These are phyloP conservation scores for Solanum peruvianum DNA, from an alignment of 257 asterid species.

Conservation along the genomic window DNA sequence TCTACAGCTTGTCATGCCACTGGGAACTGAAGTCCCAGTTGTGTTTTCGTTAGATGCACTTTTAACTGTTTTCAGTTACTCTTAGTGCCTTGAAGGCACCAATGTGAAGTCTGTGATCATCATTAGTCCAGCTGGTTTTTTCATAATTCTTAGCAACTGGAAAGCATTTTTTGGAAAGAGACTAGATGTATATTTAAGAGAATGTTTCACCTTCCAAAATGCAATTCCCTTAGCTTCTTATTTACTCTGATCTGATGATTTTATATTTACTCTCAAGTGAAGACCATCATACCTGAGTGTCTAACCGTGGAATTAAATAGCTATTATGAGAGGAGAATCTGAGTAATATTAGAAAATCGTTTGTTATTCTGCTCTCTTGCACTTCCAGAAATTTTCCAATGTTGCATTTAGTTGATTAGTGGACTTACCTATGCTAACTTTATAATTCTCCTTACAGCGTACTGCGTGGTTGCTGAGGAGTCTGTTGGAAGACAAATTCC, in stretches of 20 bases:
- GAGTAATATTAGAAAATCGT: background rate
- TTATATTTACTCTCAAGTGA: background rate
- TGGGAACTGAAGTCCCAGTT: background rate
- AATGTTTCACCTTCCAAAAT: background rate
- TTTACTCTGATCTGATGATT: background rate
- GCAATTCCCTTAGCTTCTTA: background rate
- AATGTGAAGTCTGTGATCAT: background rate
- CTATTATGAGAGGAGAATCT: background rate
- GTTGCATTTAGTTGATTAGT: background rate
- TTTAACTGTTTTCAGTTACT: background rate
- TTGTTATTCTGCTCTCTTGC: background rate
- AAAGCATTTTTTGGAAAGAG: background rate
- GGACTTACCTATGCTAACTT: background rate
- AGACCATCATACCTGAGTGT: background rate
- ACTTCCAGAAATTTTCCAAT: background rate
- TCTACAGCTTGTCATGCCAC: background rate
- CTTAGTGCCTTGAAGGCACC: background rate
- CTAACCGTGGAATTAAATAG: background rate
- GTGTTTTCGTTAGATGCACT: background rate
- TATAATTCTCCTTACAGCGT: conserved; percentile 32
- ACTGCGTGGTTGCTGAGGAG: conserved; percentile 84
- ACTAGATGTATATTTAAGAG: background rate
- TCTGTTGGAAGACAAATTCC: conserved; percentile 82
- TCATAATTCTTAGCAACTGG: background rate
- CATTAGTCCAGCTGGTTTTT: background rate